Conservation (phyloP, 805 yeast species). For the Zygosaccharomyces kombuchaensis region DNA sequence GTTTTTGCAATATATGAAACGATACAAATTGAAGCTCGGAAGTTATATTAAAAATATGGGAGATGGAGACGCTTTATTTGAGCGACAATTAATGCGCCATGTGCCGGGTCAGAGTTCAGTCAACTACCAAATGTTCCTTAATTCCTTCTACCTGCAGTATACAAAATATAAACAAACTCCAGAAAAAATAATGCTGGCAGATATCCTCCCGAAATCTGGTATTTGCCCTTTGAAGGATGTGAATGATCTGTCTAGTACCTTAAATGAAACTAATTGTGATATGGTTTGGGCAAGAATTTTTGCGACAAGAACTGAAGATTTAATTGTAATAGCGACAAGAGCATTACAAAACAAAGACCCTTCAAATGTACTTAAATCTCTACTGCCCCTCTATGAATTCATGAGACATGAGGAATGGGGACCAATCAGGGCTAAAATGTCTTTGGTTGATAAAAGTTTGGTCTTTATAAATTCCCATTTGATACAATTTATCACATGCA, state of each 20-base stretch:
- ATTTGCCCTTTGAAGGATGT: background rate
- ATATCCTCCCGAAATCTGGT: slow-evolving; percentile 7
- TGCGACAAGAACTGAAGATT: background rate
- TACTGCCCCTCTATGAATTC: slow-evolving; percentile 12
- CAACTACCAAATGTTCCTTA: slow-evolving; percentile 2
- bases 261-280: background rate
- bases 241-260: background rate
- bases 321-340: slow-evolving; percentile 1
- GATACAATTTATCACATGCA: background rate
- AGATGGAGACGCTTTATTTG: slow-evolving; percentile 10
- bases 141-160: slow-evolving; percentile 21
- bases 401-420: slow-evolving; percentile 10
- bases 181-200: slow-evolving; percentile 22
- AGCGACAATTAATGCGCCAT: slow-evolving; percentile 15
- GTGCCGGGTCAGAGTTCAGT: slow-evolving; percentile 1
- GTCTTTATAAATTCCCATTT: slow-evolving; percentile 20
- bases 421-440: slow-evolving; percentile 3
- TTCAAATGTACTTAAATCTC: background rate
- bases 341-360: background rate
- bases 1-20: slow-evolving; percentile 28
- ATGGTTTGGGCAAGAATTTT: slow-evolving; percentile 1
- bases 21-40: slow-evolving; percentile 22
- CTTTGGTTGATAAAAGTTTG: slow-evolving; percentile 22
- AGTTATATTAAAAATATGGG: slow-evolving; percentile 25
- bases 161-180: slow-evolving; percentile 13